Conservation (phyloP, 2,329 filamentous ascomycete genomes). For the Zymoseptoria crescenta region DNA sequence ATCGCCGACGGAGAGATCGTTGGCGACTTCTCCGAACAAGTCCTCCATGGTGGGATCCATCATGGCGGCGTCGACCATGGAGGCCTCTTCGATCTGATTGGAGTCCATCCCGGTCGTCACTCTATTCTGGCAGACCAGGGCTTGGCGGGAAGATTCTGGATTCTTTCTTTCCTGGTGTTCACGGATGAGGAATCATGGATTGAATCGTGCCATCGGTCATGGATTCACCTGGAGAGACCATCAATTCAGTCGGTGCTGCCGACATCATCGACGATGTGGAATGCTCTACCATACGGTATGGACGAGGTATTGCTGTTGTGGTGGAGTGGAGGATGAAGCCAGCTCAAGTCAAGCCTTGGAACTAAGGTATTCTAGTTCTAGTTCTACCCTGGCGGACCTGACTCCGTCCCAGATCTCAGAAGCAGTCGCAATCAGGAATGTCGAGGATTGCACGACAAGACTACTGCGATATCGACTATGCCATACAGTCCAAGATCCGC, state of each 20-base stretch:
- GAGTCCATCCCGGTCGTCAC: constrained; percentile 8
- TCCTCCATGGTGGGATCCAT: constrained; percentile 48
- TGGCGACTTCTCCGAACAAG: constrained; percentile 61
- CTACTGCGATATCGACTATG: no score
- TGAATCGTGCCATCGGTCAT: not conserved
- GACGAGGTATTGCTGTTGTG: no score
- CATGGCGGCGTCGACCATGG: constrained; percentile 17
- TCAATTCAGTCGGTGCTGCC: not conserved
- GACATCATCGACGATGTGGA: no score
- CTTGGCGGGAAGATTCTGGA: not conserved
- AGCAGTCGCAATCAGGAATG: no score
- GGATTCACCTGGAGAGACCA: not conserved
- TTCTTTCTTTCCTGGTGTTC: not conserved
- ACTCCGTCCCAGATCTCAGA: no score
- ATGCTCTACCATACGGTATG: no score
- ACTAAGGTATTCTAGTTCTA: no score
- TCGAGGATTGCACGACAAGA: no score
- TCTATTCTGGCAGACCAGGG: not conserved
- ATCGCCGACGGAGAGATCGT: constrained; percentile 42
- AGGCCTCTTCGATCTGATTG: constrained; percentile 12
- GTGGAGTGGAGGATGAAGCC: no score
- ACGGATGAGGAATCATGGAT: not conserved
- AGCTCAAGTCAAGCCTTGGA: no score
- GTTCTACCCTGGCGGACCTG: no score
- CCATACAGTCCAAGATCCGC: no score